Conservation (phyloP, 768 basidiomycete species). For the Rubroboletus satanas region DNA sequence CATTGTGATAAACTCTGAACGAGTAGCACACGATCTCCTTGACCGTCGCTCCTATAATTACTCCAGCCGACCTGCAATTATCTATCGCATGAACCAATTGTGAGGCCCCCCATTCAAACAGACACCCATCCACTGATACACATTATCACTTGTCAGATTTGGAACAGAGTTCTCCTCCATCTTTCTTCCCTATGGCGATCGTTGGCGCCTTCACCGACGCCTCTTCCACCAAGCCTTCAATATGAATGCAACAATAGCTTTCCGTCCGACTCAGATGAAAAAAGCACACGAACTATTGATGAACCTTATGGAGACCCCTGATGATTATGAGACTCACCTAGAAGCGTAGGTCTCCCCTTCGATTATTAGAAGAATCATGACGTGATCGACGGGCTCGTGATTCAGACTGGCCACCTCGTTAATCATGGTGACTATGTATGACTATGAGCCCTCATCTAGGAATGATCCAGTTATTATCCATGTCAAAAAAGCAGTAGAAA, state of each 20-base stretch:
- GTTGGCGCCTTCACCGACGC: conserved; percentile 23
- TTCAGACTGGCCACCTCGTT: conserved; percentile 8
- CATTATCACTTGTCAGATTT: conserved; percentile 1
- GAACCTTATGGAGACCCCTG: conserved; percentile 24
- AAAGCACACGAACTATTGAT: conserved; percentile 27
- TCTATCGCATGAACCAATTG: conserved; percentile 2
- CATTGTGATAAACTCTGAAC: conserved; percentile 13
- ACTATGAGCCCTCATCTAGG: not conserved
- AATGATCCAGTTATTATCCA: conserved; percentile 10
- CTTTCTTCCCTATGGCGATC: conserved; percentile 20
- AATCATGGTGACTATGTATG: conserved; percentile 13
- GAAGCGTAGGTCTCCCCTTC: conserved; percentile 6
- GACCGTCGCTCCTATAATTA: conserved; percentile 12
- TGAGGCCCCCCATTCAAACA: not conserved
- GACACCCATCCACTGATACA: not conserved
- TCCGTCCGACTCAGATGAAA: conserved; percentile 28
- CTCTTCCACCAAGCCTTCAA: conserved; percentile 35
- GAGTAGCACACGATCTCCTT: conserved; percentile 10
- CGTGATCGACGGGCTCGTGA: not conserved
- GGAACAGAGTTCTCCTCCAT: conserved; percentile 12
- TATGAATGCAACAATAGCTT: conserved; percentile 20
- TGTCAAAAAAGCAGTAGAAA: conserved; percentile 11
- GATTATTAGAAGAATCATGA: not conserved
- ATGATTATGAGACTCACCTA: conserved; percentile 16
- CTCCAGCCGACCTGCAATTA: conserved; percentile 8